Conservation (phyloP, 139 green algal species). For the Coelastrella sp. region DNA sequence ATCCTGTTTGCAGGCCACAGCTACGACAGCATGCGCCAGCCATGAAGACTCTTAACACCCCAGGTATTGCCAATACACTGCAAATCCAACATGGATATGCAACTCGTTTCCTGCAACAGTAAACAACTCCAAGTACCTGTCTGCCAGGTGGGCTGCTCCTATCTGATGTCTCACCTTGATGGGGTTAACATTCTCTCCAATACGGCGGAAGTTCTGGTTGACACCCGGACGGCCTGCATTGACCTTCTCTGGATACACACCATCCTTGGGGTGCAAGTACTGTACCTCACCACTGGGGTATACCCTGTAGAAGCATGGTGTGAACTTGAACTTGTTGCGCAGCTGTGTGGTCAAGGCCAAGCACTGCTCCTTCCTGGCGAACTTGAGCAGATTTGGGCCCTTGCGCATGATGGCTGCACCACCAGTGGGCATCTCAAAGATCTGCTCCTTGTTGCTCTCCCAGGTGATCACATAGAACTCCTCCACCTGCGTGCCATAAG, state of each 20-base stretch:
- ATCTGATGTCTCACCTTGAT: conserved; percentile 91
- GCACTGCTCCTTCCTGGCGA: conserved; percentile 99
- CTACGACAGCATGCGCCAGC: too few species aligned
- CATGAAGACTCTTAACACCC: too few species aligned
- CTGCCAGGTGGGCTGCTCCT: too few species aligned
- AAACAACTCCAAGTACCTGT: too few species aligned
- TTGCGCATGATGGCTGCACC: conserved; percentile 98
- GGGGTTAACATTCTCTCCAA: conserved; percentile 96
- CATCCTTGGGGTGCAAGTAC: conserved; percentile 99
- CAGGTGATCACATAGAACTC: conserved; percentile 98
- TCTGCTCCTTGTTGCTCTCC: conserved; percentile 97
- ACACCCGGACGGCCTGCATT: conserved; percentile 89
- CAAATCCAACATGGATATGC: too few species aligned
- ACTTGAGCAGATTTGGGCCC: conserved; percentile 99
- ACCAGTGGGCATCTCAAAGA: conserved; percentile 99
- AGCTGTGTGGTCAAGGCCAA: conserved; percentile 95
- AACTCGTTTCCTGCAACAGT: too few species aligned
- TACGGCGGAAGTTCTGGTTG: conserved; percentile 94
- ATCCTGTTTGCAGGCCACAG: too few species aligned
- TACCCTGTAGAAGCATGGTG: conserved; percentile 94
- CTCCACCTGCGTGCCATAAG: conserved; percentile 77
- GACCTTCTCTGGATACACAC: conserved; percentile 99
- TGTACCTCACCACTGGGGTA: conserved; percentile 97
- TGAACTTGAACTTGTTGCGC: conserved; percentile 97
- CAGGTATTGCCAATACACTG: too few species aligned